Evolutionary conservation across 441 rosid genomes (phyloP).

Genomic region (Populus hybrid): DNA sequence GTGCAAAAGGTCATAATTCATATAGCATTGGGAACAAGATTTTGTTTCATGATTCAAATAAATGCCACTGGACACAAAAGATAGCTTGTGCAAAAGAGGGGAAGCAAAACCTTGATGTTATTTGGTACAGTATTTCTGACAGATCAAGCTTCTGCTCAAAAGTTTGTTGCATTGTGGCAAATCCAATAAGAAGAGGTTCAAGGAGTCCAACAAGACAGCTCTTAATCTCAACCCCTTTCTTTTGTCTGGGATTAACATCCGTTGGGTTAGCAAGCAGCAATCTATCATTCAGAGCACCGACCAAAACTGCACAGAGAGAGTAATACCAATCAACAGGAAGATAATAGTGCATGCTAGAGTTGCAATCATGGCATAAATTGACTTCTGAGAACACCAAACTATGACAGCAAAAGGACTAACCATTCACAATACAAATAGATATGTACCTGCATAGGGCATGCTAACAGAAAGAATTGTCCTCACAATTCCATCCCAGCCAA

Average conservation of each 20-base stretch:
- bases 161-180: slow-evolving; percentile 93
- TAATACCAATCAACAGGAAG: slow-evolving; percentile 16
- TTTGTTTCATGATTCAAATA: neutral
- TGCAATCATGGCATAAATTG: neutral
- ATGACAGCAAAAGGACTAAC: neutral
- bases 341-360: neutral
- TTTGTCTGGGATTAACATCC: slow-evolving; percentile 87
- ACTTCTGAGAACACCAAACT: neutral
- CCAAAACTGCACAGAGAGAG: slow-evolving; percentile 55
- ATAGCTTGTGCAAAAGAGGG: slow-evolving; percentile 12
- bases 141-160: slow-evolving; percentile 95
- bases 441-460: slow-evolving; percentile 85
- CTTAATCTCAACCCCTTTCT: slow-evolving; percentile 83
- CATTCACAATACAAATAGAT: slow-evolving; percentile 16
- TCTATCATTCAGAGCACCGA: slow-evolving; percentile 96
- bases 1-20: neutral
- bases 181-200: slow-evolving; percentile 96
- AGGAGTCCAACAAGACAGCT: slow-evolving; percentile 97
- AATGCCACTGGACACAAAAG: neutral
- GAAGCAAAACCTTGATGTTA: slow-evolving; percentile 74
- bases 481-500: slow-evolving; percentile 98
- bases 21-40: neutral
- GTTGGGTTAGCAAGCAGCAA: slow-evolving; percentile 81
- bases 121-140: slow-evolving; percentile 88
- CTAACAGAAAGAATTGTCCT: slow-evolving; percentile 85